Evolutionary conservation across 2,329 filamentous ascomycete genomes (phyloP).

Genomic region (Fusarium aywerte): DNA sequence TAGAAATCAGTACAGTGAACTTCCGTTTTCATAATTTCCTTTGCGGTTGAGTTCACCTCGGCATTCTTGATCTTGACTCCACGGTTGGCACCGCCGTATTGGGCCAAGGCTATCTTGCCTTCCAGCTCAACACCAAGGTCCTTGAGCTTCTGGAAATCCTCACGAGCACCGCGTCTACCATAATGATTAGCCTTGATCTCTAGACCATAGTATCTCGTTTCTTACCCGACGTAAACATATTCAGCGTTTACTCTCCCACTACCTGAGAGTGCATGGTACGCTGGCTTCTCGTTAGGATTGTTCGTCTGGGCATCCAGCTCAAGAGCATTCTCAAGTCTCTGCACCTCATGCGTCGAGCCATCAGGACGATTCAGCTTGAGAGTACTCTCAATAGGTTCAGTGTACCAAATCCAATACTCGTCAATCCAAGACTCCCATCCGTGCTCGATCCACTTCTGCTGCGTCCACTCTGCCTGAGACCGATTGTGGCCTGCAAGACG

Average conservation of each 20-base stretch:
- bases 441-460: slow-evolving; percentile 31
- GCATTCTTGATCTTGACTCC: slow-evolving; percentile 37
- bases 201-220: rapidly evolving
- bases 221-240: slow-evolving; percentile 35
- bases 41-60: background rate
- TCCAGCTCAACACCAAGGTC: slow-evolving; percentile 22
- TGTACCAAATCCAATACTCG: slow-evolving; percentile 39
- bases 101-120: slow-evolving; percentile 23
- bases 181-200: rapidly evolving
- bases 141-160: slow-evolving; percentile 19
- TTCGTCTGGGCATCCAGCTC: slow-evolving; percentile 29
- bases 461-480: slow-evolving; percentile 36
- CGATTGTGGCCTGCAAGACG: slow-evolving; percentile 33
- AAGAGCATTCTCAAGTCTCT: slow-evolving; percentile 30
- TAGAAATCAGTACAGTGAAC: rapidly evolving
- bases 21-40: rapidly evolving
- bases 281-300: slow-evolving; percentile 18
- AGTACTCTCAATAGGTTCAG: slow-evolving; percentile 33
- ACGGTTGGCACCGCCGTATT: slow-evolving; percentile 27
- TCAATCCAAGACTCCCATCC: slow-evolving; percentile 37
- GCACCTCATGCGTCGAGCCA: slow-evolving; percentile 20
- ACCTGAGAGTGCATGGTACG: slow-evolving; percentile 12
- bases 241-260: slow-evolving; percentile 21
- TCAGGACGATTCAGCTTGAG: slow-evolving; percentile 26
- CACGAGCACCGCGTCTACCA: slow-evolving; percentile 9